These are phyloP conservation scores for Agapanthus africanus DNA, from an alignment of 106 monocot species.

Conservation along the genomic window DNA sequence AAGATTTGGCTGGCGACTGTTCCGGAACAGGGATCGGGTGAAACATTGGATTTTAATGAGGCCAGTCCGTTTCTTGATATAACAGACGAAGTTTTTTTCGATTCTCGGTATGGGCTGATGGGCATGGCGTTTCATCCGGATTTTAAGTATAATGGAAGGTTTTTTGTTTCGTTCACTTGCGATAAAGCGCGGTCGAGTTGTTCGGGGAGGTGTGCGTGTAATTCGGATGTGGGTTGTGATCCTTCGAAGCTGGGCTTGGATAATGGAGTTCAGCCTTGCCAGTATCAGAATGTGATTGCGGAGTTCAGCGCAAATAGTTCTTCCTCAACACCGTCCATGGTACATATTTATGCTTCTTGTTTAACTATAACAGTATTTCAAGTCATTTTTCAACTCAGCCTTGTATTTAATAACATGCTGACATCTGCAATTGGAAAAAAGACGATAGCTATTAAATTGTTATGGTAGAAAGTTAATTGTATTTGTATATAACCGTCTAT, in stretches of 20 bases:
- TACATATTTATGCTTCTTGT: constrained; percentile 9
- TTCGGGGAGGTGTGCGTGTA: constrained; percentile 77
- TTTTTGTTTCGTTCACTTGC: constrained; percentile 62
- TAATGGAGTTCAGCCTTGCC: constrained; percentile 59
- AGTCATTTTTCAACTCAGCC: too few relatives aligned
- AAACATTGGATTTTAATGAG: constrained; percentile 40
- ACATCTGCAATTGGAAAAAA: too few relatives aligned
- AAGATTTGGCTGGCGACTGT: constrained; percentile 69
- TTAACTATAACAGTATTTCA: background rate
- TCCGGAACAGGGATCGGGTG: constrained; percentile 64
- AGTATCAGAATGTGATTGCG: constrained; percentile 56
- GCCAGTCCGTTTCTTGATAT: constrained; percentile 69
- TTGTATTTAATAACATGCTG: too few relatives aligned
- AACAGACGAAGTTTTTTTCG: constrained; percentile 52
- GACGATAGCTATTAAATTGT: too few relatives aligned
- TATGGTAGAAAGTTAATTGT: too few relatives aligned
- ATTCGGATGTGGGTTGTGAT: constrained; percentile 76
- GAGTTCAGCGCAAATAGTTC: constrained; percentile 57
- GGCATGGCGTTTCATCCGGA: constrained; percentile 84
- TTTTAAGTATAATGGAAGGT: constrained; percentile 61
- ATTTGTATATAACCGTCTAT: too few relatives aligned
- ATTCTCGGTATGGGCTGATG: constrained; percentile 52
- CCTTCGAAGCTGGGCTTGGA: constrained; percentile 49
- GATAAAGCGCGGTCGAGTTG: constrained; percentile 53
- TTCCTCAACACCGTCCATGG: constrained; percentile 46